A percentile compares a stretch with the other conserved stretches of the same genome.
phyloP scores from a whole-genome alignment of 1,284 basidiomycete species.

The Stygiomarasmius scandens region DNA sequence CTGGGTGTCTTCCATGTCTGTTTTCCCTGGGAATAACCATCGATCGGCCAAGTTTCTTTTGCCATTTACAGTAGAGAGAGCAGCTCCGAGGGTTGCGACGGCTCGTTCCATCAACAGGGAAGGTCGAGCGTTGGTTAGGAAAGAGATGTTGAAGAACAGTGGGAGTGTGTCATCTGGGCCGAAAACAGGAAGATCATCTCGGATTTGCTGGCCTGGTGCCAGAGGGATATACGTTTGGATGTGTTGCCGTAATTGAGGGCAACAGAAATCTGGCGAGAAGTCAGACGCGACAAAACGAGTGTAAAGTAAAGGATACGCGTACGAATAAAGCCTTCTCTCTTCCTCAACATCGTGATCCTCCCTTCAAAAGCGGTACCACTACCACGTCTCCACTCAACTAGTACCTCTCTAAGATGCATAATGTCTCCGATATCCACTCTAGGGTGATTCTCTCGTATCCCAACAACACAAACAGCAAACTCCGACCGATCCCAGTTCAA shows the following conservation, averaged over 20 bases:
- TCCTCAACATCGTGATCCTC: slow-evolving; percentile 39
- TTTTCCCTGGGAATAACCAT: slow-evolving; percentile 45
- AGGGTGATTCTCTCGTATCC: slow-evolving; percentile 47
- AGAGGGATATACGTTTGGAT: slow-evolving; percentile 31
- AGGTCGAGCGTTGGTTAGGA: slow-evolving; percentile 43
- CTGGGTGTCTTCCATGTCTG: slow-evolving; percentile 28
- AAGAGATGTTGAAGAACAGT: slow-evolving; percentile 46
- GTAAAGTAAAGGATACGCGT: slow-evolving; percentile 21
- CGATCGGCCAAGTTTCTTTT: slow-evolving; percentile 33
- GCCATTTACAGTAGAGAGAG: slow-evolving; percentile 8
- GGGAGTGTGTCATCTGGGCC: slow-evolving; percentile 37
- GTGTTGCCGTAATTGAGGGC: slow-evolving; percentile 39
- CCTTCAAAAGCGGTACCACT: slow-evolving; percentile 36
- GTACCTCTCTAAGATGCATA: slow-evolving; percentile 44
- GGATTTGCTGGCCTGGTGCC: slow-evolving; percentile 22
- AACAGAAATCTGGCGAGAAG: slow-evolving; percentile 36
- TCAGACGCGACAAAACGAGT: not conserved
- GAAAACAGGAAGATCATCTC: slow-evolving; percentile 33
- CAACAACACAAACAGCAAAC: slow-evolving; percentile 41
- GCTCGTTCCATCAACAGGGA: slow-evolving; percentile 44
- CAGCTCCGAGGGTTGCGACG: slow-evolving; percentile 24
- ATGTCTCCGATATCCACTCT: slow-evolving; percentile 45
- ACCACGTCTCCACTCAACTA: slow-evolving; percentile 32
- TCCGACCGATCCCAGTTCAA: slow-evolving; percentile 37
- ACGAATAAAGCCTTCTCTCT: slow-evolving; percentile 47